Percentiles rank a stretch among this genome's conserved stretches.
Conservation (phyloP, 805 yeast genomes). For the Starmerella scarabaei region DNA sequence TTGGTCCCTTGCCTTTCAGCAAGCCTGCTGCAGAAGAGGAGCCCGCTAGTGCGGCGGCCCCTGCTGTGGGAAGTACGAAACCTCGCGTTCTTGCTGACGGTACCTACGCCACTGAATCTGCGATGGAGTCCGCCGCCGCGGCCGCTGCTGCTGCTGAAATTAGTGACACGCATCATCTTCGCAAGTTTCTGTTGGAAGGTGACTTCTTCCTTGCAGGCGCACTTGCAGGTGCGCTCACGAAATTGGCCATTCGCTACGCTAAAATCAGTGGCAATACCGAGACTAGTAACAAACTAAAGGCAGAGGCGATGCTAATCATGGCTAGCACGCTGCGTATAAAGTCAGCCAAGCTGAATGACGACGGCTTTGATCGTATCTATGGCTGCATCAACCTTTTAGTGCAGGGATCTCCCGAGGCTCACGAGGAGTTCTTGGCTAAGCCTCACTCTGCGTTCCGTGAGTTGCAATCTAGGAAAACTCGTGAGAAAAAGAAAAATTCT, state of each 20-base stretch:
- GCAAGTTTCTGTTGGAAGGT: constrained; percentile 70
- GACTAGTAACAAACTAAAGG: constrained; percentile 64
- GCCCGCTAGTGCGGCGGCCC: constrained; percentile 25
- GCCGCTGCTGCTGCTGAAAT: constrained; percentile 28
- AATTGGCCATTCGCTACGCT: constrained; percentile 66
- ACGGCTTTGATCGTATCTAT: constrained; percentile 85
- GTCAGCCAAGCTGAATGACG: constrained; percentile 80
- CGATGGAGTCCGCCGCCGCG: constrained; percentile 40
- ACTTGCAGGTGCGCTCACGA: constrained; percentile 74
- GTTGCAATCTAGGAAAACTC: constrained; percentile 43
- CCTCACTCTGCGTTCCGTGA: constrained; percentile 72
- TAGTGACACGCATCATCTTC: constrained; percentile 47
- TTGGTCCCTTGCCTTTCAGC: constrained; percentile 83
- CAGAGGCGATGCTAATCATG: constrained; percentile 87
- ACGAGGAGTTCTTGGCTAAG: constrained; percentile 69
- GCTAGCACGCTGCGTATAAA: constrained; percentile 86
- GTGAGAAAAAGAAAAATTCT: constrained; percentile 19
- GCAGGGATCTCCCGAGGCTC: constrained; percentile 37
- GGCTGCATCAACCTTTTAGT: constrained; percentile 72
- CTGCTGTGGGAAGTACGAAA: constrained; percentile 22
- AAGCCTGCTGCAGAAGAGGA: constrained; percentile 27
- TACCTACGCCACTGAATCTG: constrained; percentile 91
- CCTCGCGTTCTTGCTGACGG: constrained; percentile 97
- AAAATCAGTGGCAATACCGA: constrained; percentile 32
- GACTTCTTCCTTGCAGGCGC: constrained; percentile 87